Percentiles rank a stretch among this genome's conserved stretches.
phyloP scores from a whole-genome alignment of 2,329 filamentous ascomycete genomes.

The Simplicillium aogashimaense region DNA sequence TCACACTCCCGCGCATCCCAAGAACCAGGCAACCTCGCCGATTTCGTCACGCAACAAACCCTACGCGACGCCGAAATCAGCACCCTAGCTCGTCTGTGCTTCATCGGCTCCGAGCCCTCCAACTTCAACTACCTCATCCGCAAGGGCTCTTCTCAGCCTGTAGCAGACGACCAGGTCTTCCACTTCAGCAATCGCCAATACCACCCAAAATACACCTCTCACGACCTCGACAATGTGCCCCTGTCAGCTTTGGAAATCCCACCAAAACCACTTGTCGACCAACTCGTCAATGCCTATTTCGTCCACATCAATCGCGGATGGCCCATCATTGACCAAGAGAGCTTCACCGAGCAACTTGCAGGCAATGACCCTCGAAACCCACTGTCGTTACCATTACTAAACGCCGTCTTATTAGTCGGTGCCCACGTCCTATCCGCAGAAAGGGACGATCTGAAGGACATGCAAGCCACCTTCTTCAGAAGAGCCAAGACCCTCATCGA shows the following conservation, averaged over 20 bases:
- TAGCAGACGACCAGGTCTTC: constrained; percentile 13
- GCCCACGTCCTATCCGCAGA: constrained; percentile 34
- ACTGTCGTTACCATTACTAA: constrained; percentile 36
- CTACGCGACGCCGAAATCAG: constrained; percentile 34
- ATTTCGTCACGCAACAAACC: constrained; percentile 38
- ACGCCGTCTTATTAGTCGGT: constrained; percentile 40
- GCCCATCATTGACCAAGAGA: constrained; percentile 39
- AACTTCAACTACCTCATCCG: constrained; percentile 45
- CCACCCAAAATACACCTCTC: constrained; percentile 26
- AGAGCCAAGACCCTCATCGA: constrained; percentile 44
- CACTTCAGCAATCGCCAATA: constrained; percentile 23
- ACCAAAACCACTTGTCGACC: constrained; percentile 26
- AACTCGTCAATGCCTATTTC: constrained; percentile 40
- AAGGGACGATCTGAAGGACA: constrained; percentile 26
- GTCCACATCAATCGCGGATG: constrained; percentile 38
- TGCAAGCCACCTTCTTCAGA: constrained; percentile 37
- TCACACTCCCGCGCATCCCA: constrained; percentile 22
- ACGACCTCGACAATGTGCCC: not conserved
- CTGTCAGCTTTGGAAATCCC: not conserved
- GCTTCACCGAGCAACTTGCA: constrained; percentile 39
- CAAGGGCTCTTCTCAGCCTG: constrained; percentile 25
- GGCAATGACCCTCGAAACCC: constrained; percentile 31
- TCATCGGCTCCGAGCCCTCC: constrained; percentile 44
- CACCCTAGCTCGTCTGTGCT: constrained; percentile 36
- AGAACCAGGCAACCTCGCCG: constrained; percentile 35